phyloP scores from a whole-genome alignment of 2,329 filamentous ascomycete genomes.

The Curvularia verruculosa region DNA sequence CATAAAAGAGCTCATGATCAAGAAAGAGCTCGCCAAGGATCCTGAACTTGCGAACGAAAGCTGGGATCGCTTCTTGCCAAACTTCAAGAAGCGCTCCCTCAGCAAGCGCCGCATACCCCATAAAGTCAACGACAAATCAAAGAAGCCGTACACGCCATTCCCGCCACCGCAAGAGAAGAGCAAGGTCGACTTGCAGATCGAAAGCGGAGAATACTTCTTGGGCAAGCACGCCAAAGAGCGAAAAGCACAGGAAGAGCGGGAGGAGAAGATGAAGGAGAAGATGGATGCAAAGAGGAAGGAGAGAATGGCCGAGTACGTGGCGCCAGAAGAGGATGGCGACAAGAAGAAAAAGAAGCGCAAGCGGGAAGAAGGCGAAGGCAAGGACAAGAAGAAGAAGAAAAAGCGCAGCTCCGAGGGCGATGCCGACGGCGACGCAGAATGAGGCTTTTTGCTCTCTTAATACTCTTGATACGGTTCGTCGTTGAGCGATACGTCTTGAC shows the following conservation, averaged over 20 bases:
- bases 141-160: constrained; percentile 97
- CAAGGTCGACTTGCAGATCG: constrained; percentile 97
- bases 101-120: constrained; percentile 81
- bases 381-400: constrained; percentile 55
- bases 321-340: constrained; percentile 74
- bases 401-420: constrained; percentile 35
- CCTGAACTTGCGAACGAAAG: constrained; percentile 84
- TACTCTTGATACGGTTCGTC: background rate
- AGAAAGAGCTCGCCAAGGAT: constrained; percentile 88
- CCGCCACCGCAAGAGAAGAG: constrained; percentile 97
- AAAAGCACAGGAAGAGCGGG: constrained; percentile 75
- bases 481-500: background rate
- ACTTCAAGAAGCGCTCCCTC: constrained; percentile 94
- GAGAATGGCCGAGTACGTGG: constrained; percentile 82
- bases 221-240: constrained; percentile 91
- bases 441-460: background rate
- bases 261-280: constrained; percentile 84
- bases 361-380: constrained; percentile 57
- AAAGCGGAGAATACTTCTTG: constrained; percentile 96
- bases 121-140: constrained; percentile 89
- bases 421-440: constrained; percentile 35
- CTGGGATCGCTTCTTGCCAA: constrained; percentile 95
- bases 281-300: constrained; percentile 88
- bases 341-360: constrained; percentile 57
- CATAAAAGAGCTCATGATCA: constrained; percentile 96